Evolutionary conservation across 169 alveolate species (phyloP).

Genomic region (Prorocentrum cordatum): DNA sequence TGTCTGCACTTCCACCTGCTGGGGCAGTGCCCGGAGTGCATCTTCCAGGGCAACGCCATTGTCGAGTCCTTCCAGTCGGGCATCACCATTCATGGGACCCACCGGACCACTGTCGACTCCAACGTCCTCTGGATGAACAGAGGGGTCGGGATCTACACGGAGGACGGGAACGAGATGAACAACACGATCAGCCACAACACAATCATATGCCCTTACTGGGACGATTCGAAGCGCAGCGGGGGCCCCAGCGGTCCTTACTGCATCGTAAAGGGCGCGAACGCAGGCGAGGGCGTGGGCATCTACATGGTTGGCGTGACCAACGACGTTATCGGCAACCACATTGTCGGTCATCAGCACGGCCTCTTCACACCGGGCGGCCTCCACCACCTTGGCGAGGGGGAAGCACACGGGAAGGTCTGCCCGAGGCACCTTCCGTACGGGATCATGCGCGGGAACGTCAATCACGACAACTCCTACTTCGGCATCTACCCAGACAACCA

Average conservation of each 20-base stretch:
- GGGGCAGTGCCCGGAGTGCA: constrained; percentile 21
- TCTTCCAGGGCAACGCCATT: constrained; percentile 31
- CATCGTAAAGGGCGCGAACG: too few species aligned
- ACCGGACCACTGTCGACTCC: not conserved
- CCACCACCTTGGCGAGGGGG: constrained; percentile 20
- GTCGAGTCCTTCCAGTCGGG: constrained; percentile 27
- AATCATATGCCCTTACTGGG: constrained; percentile 17
- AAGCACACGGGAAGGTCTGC: constrained; percentile 19
- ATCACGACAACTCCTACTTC: constrained; percentile 11
- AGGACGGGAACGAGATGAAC: constrained; percentile 21
- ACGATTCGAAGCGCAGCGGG: not conserved
- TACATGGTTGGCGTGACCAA: constrained; percentile 50
- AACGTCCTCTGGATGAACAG: constrained; percentile 19
- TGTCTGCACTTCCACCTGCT: constrained; percentile 33
- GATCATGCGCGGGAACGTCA: constrained; percentile 24
- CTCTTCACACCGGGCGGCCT: constrained; percentile 34
- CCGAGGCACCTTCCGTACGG: constrained; percentile 28
- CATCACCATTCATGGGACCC: constrained; percentile 42
- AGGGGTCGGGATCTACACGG: constrained; percentile 23
- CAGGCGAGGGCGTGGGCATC: too few species aligned
- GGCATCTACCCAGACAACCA: constrained; percentile 23
- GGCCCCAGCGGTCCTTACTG: too few species aligned
- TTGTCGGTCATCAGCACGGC: constrained; percentile 27
- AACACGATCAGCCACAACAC: constrained; percentile 7
- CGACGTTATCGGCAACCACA: constrained; percentile 20